These are phyloP conservation scores for Mycena rebaudengoi DNA, from an alignment of 768 basidiomycete genomes.

Conservation along the genomic window DNA sequence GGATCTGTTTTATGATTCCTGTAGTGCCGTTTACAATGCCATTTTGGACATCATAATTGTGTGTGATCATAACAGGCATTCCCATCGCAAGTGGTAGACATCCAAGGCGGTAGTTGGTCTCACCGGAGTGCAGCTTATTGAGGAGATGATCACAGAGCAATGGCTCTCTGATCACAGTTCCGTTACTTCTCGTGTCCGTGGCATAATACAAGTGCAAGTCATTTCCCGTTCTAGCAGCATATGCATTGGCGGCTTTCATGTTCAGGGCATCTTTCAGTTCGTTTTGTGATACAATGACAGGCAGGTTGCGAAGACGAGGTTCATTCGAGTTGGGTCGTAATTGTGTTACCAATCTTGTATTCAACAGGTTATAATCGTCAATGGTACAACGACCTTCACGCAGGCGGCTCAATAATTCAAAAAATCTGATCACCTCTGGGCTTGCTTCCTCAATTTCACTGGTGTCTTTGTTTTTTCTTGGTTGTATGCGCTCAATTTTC, in stretches of 20 bases:
- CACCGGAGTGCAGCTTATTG: conserved; percentile 29
- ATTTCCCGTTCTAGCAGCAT: conserved; percentile 30
- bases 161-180: conserved; percentile 26
- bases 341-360: conserved; percentile 16
- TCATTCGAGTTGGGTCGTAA: not conserved
- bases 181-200: conserved; percentile 23
- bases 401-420: conserved; percentile 31
- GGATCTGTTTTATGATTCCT: not conserved
- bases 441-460: conserved; percentile 32
- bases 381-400: conserved; percentile 35
- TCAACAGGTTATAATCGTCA: conserved; percentile 31
- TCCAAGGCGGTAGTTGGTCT: conserved; percentile 39
- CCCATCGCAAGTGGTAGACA: conserved; percentile 45
- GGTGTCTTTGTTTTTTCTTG: not conserved
- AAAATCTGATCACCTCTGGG: conserved; percentile 35
- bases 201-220: conserved; percentile 40
- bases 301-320: conserved; percentile 34
- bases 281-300: conserved; percentile 48
- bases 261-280: conserved; percentile 47
- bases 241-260: conserved; percentile 27
- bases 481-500: conserved; percentile 15
- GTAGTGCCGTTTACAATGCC: conserved; percentile 29
- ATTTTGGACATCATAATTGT: conserved; percentile 46
- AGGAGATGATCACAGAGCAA: conserved; percentile 17
- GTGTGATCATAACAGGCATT: conserved; percentile 48